Evolutionary conservation across 2,329 filamentous ascomycete species (phyloP).

Genomic region (Xylaria digitata): DNA sequence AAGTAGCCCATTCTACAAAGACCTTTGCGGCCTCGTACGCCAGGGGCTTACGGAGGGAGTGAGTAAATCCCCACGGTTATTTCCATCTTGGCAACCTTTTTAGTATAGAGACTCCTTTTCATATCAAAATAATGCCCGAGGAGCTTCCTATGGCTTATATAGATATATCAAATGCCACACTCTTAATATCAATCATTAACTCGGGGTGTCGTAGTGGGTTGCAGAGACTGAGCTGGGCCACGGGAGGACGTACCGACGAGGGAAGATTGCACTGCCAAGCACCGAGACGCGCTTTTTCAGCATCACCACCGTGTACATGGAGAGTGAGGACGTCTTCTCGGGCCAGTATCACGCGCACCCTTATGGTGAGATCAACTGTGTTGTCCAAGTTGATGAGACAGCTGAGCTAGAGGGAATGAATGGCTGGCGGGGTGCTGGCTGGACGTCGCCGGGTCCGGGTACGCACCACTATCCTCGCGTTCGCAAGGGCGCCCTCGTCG

Average conservation of each 20-base stretch:
- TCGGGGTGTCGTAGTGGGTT: constrained; percentile 50
- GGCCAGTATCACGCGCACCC: constrained; percentile 66
- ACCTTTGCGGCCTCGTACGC: constrained; percentile 54
- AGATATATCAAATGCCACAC: too few relatives aligned
- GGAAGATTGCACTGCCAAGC: constrained; percentile 59
- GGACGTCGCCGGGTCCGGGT: constrained; percentile 65
- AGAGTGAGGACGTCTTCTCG: constrained; percentile 59
- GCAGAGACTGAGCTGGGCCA: constrained; percentile 55
- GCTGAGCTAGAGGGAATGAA: constrained; percentile 66
- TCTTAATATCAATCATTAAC: too few relatives aligned
- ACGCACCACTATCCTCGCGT: constrained; percentile 69
- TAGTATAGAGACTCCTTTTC: too few relatives aligned
- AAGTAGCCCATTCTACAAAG: constrained; percentile 56
- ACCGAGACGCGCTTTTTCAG: constrained; percentile 62
- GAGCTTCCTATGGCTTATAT: too few relatives aligned
- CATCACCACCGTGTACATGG: constrained; percentile 69
- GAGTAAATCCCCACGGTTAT: too few relatives aligned
- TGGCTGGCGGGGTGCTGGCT: constrained; percentile 66
- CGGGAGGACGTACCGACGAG: constrained; percentile 60
- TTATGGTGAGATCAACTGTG: constrained; percentile 67
- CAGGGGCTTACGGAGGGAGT: constrained; percentile 55
- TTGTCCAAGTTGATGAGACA: constrained; percentile 60
- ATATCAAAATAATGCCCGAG: too few relatives aligned
- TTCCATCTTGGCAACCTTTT: too few relatives aligned
- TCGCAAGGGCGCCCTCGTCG: constrained; percentile 61